These are phyloP conservation scores for Aspergillus funiculosus DNA, from an alignment of 495 filamentous ascomycete species.

Conservation along the genomic window DNA sequence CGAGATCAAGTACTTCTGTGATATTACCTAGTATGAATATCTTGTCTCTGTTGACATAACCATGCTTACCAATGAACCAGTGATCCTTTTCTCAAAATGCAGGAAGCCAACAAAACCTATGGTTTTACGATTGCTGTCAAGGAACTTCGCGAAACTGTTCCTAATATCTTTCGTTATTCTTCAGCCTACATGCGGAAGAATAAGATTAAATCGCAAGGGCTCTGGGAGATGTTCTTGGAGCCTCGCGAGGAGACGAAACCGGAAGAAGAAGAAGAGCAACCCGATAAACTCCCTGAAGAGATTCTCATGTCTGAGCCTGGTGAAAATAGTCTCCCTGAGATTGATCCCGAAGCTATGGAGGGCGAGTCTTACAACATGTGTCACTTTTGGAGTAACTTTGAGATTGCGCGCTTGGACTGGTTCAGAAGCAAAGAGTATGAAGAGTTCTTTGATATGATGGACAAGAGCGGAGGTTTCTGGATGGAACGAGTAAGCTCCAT, in stretches of 20 bases:
- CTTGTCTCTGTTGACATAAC: not conserved
- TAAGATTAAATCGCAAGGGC: constrained; percentile 81
- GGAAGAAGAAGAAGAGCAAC: constrained; percentile 66
- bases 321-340: constrained; percentile 63
- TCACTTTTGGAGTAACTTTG: constrained; percentile 99
- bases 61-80: constrained; percentile 42
- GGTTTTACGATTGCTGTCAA: constrained; percentile 99
- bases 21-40: constrained; percentile 88
- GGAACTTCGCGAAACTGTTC: constrained; percentile 94
- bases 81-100: constrained; percentile 94
- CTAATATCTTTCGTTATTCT: constrained; percentile 99
- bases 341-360: constrained; percentile 93
- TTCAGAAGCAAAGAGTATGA: constrained; percentile 95
- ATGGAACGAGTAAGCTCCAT: constrained; percentile 79
- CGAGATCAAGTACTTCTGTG: constrained; percentile 99
- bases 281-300: constrained; percentile 71
- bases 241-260: constrained; percentile 54
- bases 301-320: constrained; percentile 72
- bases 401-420: constrained; percentile 91
- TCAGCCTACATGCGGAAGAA: constrained; percentile 95
- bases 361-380: constrained; percentile 99
- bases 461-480: constrained; percentile 96
- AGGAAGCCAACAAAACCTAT: constrained; percentile 89
- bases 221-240: constrained; percentile 99
- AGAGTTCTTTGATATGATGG: constrained; percentile 99